Base-by-base conservation (phyloP, 352 stramenopile species). In the Elongisporangium anandrum region DNA sequence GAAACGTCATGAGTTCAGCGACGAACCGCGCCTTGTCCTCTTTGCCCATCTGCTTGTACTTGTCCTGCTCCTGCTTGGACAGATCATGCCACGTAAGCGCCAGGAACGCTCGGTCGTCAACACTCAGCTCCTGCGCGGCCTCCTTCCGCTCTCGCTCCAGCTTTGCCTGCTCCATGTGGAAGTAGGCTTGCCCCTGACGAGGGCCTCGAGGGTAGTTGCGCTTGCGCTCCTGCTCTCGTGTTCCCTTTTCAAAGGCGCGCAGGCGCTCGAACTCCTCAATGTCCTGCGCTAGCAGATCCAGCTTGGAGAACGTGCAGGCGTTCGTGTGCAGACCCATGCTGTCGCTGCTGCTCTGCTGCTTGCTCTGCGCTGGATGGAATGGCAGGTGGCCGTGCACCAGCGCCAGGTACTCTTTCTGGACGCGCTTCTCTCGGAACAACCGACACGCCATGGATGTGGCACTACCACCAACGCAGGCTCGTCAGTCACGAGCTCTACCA, bases 391-490 rank as follows among this genome's bases (percentile, higher is more conserved):
- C 88, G 8, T 73, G 71, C 20, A 96, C 79, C 20, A 97, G 65
- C 0, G 88, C 87, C 29, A 96, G 64, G 66, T 97, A 97, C 52
- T 90, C 74, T 51, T 97, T 97, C 57, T 92, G 72, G 23, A 88
- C 81, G 39, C 75, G 66, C 59, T 94, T 90, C 53, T 93, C 74
- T 8, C 80, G 75, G 52, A 97, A 97, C 17, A 95, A 69, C 9
- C 68, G 69, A 54, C 75, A 88, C 10, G 75, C 86, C 20, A 76
- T 70, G 15, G 82, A 69, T 17, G 87, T 91, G 5, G 80, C 82
- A 57, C 85, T 94, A 51, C 45, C 9, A 57, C 45, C n/a, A 47
- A 39, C 9, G 57, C 23, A 7, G 57, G 39, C 15, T 4, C 10
- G 45, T 52, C 41, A 19, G 34, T 72, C 19, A 64, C 52, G 17